These are phyloP conservation scores for Clavulina sp. DNA, from an alignment of 768 basidiomycete genomes.

Conservation along the genomic window DNA sequence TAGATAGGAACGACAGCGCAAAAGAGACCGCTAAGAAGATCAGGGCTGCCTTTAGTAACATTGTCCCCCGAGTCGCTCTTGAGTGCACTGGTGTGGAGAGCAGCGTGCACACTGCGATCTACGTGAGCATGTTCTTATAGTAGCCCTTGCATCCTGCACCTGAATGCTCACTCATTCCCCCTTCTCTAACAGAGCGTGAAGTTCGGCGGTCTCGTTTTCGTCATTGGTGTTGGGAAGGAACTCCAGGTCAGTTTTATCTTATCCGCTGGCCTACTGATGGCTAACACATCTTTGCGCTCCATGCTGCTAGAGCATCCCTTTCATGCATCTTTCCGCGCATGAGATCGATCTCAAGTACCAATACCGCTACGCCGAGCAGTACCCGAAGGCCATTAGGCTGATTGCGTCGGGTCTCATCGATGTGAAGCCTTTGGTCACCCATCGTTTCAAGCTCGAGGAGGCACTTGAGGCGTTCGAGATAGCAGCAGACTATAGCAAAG, in stretches of 20 bases:
- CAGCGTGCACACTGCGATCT: conserved; percentile 21
- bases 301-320: conserved; percentile 14
- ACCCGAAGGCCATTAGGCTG: conserved; percentile 24
- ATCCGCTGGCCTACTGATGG: background rate
- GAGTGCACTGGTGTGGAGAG: conserved; percentile 27
- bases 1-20: conserved; percentile 16
- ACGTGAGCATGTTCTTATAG: conserved; percentile 14
- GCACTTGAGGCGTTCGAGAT: conserved; percentile 24
- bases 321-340: conserved; percentile 20
- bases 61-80: conserved; percentile 17
- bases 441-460: conserved; percentile 21
- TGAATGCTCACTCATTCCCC: background rate
- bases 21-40: conserved; percentile 16
- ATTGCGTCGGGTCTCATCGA: conserved; percentile 19
- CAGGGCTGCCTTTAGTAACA: conserved; percentile 16
- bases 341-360: conserved; percentile 25
- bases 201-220: conserved; percentile 22
- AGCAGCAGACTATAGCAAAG: conserved; percentile 18
- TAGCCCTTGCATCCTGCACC: background rate
- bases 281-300: too few species aligned
- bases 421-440: conserved; percentile 25
- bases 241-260: conserved; percentile 12
- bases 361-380: conserved; percentile 25
- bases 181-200: conserved; percentile 15
- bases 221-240: conserved; percentile 24